Conservation (phyloP, 345 rosid genomes). For the Populus deltoides region DNA sequence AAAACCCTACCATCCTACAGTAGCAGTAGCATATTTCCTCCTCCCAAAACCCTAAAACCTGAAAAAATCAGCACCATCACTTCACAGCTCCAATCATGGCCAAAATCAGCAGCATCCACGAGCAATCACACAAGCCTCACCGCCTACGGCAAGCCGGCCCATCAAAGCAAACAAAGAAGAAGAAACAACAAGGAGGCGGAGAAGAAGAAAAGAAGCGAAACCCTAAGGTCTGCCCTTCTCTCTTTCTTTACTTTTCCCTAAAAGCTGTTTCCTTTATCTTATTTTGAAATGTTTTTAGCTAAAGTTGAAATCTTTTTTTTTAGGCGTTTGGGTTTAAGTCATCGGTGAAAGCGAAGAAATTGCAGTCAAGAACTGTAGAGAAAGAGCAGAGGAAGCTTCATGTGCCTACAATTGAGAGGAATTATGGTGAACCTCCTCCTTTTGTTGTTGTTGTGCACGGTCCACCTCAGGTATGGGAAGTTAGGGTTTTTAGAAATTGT, state of each 20-base stretch:
- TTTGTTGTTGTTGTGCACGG: conserved; percentile 90
- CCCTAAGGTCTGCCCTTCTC: conserved; percentile 49
- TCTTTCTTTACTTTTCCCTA: neutral
- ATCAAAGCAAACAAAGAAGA: conserved; percentile 54
- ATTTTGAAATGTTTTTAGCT: neutral
- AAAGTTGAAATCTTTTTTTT: neutral
- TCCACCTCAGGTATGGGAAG: conserved; percentile 60
- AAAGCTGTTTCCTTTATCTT: neutral
- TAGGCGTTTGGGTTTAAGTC: conserved; percentile 76
- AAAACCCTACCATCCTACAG: too few species aligned
- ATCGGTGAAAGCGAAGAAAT: conserved; percentile 55
- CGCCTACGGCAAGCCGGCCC: conserved; percentile 70
- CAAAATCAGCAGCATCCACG: conserved; percentile 29
- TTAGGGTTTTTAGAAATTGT: too few species aligned
- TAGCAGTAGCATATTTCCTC: too few species aligned
- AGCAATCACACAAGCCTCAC: conserved; percentile 66
- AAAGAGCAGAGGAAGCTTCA: conserved; percentile 85
- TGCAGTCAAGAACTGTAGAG: conserved; percentile 67
- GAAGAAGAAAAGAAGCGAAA: conserved; percentile 41
- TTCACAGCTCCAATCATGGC: conserved; percentile 35
- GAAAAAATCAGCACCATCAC: too few species aligned
- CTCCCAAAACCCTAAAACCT: too few species aligned
- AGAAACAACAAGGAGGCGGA: conserved; percentile 34
- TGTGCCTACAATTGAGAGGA: conserved; percentile 68
- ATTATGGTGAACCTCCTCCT: conserved; percentile 79